Conservation (phyloP, 2,329 filamentous ascomycete species). For the Apiospora aurea region DNA sequence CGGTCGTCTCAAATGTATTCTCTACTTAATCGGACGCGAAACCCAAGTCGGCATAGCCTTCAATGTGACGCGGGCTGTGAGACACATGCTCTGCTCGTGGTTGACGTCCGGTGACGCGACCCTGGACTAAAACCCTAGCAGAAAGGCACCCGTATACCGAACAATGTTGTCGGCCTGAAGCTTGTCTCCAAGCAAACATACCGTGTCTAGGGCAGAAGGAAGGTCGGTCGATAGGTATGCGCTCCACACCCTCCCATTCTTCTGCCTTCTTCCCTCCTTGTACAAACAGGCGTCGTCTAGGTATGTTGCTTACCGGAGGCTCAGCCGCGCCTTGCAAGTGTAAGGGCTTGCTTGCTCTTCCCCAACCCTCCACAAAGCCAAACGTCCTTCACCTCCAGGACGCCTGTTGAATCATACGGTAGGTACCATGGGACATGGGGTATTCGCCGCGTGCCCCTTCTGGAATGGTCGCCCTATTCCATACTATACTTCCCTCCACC, state of each 20-base stretch:
- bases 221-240: neutral
- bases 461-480: neutral
- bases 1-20: neutral
- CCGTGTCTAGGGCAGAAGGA: neutral
- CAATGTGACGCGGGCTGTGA: slow-evolving; percentile 17
- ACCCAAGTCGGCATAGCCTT: slow-evolving; percentile 11
- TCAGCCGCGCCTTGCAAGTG: slow-evolving; percentile 16
- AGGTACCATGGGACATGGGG: slow-evolving; percentile 15
- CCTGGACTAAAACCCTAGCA: slow-evolving; percentile 9
- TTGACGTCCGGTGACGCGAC: slow-evolving; percentile 19
- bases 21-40: neutral
- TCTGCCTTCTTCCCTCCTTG: neutral
- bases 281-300: slow-evolving; percentile 11
- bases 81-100: slow-evolving; percentile 8
- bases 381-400: neutral
- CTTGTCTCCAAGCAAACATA: slow-evolving; percentile 14
- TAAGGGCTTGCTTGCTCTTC: neutral
- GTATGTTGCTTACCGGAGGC: neutral
- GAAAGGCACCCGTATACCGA: slow-evolving; percentile 11
- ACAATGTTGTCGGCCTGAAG: slow-evolving; percentile 1
- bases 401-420: slow-evolving; percentile 10
- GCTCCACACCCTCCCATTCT: slow-evolving; percentile 6
- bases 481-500: slow-evolving; percentile 1
- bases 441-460: slow-evolving; percentile 22
- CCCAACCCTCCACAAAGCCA: slow-evolving; percentile 8